Percentiles rank a stretch among this genome's conserved stretches.
phyloP scores from a whole-genome alignment of 148 eudicot species.

The Selenicereus undatus region DNA sequence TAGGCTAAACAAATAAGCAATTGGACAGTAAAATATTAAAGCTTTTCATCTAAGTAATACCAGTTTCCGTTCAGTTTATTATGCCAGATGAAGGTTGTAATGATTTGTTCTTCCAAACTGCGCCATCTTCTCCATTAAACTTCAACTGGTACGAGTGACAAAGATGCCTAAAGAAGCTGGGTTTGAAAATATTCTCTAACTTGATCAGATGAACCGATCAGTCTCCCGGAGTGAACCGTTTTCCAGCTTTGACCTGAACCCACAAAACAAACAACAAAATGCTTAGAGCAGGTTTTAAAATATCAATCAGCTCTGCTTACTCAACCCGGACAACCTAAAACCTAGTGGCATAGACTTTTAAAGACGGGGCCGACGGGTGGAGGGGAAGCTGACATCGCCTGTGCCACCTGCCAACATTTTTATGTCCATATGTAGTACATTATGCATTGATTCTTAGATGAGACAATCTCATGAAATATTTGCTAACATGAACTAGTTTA shows the following conservation, averaged over 20 bases:
- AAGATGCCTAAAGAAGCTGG: background rate
- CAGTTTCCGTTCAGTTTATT: background rate
- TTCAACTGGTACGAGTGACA: background rate
- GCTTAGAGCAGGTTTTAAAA: too few species aligned
- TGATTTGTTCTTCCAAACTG: background rate
- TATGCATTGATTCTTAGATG: too few species aligned
- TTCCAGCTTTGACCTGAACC: constrained; percentile 23
- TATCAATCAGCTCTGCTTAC: too few species aligned
- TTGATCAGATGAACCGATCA: background rate
- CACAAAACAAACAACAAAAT: background rate
- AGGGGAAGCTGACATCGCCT: too few species aligned
- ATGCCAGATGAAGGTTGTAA: background rate
- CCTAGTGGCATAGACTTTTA: too few species aligned
- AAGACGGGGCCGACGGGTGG: too few species aligned
- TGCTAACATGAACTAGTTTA: too few species aligned
- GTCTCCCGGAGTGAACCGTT: constrained; percentile 9
- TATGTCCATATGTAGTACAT: too few species aligned
- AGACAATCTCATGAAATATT: too few species aligned
- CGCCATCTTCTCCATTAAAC: background rate
- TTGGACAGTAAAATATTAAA: background rate
- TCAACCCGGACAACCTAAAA: too few species aligned
- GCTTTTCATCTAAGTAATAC: background rate
- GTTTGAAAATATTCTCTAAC: background rate
- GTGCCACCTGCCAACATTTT: too few species aligned
- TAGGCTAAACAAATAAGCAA: constrained; percentile 1